Conservation (phyloP, 2,329 filamentous ascomycete species). For the Metarhizium robertsii region DNA sequence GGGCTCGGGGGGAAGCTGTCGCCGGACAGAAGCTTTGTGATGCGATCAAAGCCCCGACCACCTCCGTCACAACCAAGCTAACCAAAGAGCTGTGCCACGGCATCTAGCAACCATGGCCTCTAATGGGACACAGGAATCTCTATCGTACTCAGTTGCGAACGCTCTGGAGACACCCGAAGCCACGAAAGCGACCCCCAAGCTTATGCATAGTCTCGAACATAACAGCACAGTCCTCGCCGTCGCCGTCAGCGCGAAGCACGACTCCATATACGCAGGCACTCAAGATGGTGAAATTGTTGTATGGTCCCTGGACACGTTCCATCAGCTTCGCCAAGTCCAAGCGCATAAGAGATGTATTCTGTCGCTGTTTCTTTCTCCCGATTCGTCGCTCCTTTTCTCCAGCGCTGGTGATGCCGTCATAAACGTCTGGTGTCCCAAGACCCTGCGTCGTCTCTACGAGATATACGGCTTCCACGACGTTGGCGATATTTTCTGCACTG, state of each 20-base stretch:
- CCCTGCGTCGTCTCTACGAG: conserved; percentile 70
- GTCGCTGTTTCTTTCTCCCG: conserved; percentile 68
- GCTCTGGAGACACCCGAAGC: conserved; percentile 11
- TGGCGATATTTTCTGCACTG: conserved; percentile 92
- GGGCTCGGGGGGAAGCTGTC: neutral
- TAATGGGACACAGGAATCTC: conserved; percentile 1
- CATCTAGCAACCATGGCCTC: neutral
- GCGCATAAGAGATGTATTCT: conserved; percentile 90
- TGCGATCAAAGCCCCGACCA: neutral
- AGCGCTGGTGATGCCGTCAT: conserved; percentile 89
- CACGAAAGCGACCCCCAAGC: conserved; percentile 38
- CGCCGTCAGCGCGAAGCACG: conserved; percentile 65
- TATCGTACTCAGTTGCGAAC: conserved; percentile 7
- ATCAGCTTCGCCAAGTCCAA: conserved; percentile 68
- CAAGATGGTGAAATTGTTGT: conserved; percentile 89
- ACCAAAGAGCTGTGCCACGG: neutral
- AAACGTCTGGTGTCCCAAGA: conserved; percentile 81
- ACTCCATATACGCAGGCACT: conserved; percentile 82
- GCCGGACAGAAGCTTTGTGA: neutral
- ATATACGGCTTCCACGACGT: conserved; percentile 92
- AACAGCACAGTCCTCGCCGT: conserved; percentile 74
- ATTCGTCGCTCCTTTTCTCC: conserved; percentile 73
- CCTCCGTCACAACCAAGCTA: neutral
- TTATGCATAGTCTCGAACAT: conserved; percentile 67
- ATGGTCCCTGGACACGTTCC: conserved; percentile 84